phyloP scores from a whole-genome alignment of 257 asterid genomes.

The Solanum virginianum region DNA sequence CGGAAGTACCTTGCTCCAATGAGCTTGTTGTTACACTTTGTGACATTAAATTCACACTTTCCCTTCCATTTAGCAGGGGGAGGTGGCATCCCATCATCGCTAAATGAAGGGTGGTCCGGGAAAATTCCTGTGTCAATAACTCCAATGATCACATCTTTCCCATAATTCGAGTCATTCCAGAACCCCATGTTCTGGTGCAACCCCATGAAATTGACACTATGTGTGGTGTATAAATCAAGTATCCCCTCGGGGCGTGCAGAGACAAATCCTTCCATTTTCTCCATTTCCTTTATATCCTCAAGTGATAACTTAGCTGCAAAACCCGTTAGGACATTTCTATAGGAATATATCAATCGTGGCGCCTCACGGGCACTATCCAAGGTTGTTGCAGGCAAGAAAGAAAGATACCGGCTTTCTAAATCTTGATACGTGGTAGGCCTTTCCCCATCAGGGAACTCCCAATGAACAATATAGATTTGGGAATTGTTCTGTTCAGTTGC shows the following conservation, averaged over 20 bases:
- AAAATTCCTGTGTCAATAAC: conserved; percentile 16
- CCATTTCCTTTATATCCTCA: too few relatives aligned
- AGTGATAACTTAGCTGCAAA: too few relatives aligned
- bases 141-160: conserved; percentile 21
- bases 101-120: conserved; percentile 9
- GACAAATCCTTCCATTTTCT: conserved; percentile 3
- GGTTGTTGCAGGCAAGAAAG: too few relatives aligned
- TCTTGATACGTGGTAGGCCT: too few relatives aligned
- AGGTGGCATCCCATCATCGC: conserved; percentile 1
- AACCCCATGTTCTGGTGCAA: neutral
- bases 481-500: too few relatives aligned
- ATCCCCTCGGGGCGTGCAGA: neutral
- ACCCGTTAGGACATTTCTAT: too few relatives aligned
- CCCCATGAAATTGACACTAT: conserved; percentile 5
- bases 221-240: conserved; percentile 1
- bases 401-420: too few relatives aligned
- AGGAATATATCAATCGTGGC: too few relatives aligned
- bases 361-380: too few relatives aligned
- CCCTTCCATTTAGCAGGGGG: conserved; percentile 23
- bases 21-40: conserved; percentile 17
- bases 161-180: conserved; percentile 12
- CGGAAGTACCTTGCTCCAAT: neutral
- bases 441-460: too few relatives aligned
- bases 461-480: too few relatives aligned
- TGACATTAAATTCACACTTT: neutral